Conservation (phyloP, 805 yeast species). For the Candida takata region DNA sequence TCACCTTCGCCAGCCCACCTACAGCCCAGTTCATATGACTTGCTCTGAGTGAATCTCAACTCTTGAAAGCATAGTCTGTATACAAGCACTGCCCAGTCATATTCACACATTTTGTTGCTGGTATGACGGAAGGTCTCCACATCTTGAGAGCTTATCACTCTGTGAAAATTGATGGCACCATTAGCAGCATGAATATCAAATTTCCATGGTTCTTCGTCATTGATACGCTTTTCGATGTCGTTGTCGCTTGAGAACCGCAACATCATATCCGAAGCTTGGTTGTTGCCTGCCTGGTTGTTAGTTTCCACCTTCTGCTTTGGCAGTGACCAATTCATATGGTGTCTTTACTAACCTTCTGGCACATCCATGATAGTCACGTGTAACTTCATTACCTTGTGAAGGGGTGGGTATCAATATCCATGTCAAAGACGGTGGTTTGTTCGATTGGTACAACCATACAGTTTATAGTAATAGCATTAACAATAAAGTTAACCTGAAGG, state of each 20-base stretch:
- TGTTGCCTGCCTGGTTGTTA: slow-evolving; percentile 2
- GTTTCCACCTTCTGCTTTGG: too few relatives aligned
- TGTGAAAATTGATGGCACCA: slow-evolving; percentile 5
- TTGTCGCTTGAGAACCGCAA: slow-evolving; percentile 1
- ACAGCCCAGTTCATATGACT: neutral
- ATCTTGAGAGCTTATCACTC: neutral
- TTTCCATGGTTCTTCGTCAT: slow-evolving; percentile 5
- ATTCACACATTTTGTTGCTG: slow-evolving; percentile 2
- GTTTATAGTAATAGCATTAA: too few relatives aligned
- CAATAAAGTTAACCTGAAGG: too few relatives aligned
- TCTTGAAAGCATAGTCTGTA: slow-evolving; percentile 8
- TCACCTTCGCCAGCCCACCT: neutral
- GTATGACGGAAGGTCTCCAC: slow-evolving; percentile 1
- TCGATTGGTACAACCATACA: too few relatives aligned
- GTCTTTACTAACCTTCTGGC: slow-evolving; percentile 1
- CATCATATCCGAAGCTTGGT: slow-evolving; percentile 11
- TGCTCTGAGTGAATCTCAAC: neutral
- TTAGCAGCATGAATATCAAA: slow-evolving; percentile 6
- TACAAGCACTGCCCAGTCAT: slow-evolving; percentile 11
- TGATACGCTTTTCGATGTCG: slow-evolving; percentile 2
- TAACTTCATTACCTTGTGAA: too few relatives aligned
- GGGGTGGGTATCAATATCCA: too few relatives aligned
- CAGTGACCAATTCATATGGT: too few relatives aligned
- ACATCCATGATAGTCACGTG: slow-evolving; percentile 1
- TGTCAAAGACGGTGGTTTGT: too few relatives aligned